Evolutionary conservation across 2,329 filamentous ascomycete genomes (phyloP).

Genomic region (Venturia asperata): DNA sequence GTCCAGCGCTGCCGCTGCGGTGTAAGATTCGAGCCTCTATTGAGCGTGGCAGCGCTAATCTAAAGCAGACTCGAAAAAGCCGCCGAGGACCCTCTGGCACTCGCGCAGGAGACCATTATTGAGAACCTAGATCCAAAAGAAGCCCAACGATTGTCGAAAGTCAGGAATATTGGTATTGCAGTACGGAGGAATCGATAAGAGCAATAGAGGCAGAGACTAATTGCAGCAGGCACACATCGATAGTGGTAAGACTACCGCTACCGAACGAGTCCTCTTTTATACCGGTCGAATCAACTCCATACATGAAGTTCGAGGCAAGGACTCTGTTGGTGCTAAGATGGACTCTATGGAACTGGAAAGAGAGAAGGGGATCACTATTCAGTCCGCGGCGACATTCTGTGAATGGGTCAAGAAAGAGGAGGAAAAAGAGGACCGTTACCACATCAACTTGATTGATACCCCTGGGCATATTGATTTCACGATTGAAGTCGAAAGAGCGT

Average conservation of each 20-base stretch:
- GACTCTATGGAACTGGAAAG: constrained; percentile 98
- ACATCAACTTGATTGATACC: constrained; percentile 98
- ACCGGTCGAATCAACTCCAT: constrained; percentile 95
- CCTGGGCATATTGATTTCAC: constrained; percentile 99
- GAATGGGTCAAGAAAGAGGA: constrained; percentile 84
- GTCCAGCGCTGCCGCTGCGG: constrained; percentile 25
- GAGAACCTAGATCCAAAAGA: constrained; percentile 77
- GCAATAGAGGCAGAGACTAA: constrained; percentile 8
- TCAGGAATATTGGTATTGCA: constrained; percentile 97
- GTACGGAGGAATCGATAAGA: constrained; percentile 42
- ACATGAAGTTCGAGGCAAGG: constrained; percentile 91
- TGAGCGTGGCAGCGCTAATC: background rate
- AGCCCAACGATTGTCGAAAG: constrained; percentile 65
- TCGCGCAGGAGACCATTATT: constrained; percentile 61
- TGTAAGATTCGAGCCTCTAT: constrained; percentile 21
- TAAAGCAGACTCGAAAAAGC: constrained; percentile 44
- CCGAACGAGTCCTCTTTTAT: constrained; percentile 95
- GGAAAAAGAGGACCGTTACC: constrained; percentile 82
- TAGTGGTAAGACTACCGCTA: constrained; percentile 94
- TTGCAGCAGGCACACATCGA: constrained; percentile 78
- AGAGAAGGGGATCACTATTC: constrained; percentile 98
- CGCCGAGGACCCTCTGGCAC: constrained; percentile 47
- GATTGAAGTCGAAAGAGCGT: constrained; percentile 92
- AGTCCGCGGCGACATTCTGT: constrained; percentile 95
- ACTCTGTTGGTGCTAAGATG: constrained; percentile 97